Evolutionary conservation across 441 rosid genomes (phyloP).

Genomic region (Eutrema salsugineum): DNA sequence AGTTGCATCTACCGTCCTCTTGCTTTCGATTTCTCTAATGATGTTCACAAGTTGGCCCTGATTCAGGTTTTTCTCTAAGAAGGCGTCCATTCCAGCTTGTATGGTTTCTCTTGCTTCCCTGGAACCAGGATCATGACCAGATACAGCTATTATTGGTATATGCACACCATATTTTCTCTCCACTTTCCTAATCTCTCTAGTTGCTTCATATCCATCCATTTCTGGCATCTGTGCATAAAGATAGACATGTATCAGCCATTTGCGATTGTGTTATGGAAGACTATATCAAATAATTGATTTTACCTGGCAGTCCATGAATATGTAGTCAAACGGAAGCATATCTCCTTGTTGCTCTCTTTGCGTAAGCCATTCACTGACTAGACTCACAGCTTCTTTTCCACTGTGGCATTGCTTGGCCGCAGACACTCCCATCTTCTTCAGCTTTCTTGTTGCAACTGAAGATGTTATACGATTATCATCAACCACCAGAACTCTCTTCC

Average conservation of each 20-base stretch:
- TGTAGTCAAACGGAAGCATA: slow-evolving; percentile 53
- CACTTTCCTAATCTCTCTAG: slow-evolving; percentile 52
- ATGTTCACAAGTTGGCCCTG: slow-evolving; percentile 32
- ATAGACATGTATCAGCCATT: background rate
- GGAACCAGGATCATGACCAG: slow-evolving; percentile 47
- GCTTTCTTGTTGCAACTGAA: slow-evolving; percentile 26
- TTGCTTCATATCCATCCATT: slow-evolving; percentile 78
- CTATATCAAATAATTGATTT: background rate
- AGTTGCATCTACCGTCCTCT: background rate
- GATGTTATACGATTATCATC: slow-evolving; percentile 44
- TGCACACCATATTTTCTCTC: slow-evolving; percentile 50
- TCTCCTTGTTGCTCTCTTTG: slow-evolving; percentile 9
- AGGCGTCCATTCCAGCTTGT: slow-evolving; percentile 68
- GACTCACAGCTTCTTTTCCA: slow-evolving; percentile 58
- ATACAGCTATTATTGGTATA: slow-evolving; percentile 66
- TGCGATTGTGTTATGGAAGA: background rate
- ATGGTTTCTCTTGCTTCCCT: slow-evolving; percentile 27
- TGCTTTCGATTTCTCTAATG: slow-evolving; percentile 29
- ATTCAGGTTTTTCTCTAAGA: slow-evolving; percentile 40
- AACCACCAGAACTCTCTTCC: slow-evolving; percentile 59
- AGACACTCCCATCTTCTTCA: slow-evolving; percentile 50
- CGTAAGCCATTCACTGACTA: slow-evolving; percentile 39
- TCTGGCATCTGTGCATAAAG: slow-evolving; percentile 51
- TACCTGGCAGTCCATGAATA: slow-evolving; percentile 91
- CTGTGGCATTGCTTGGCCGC: slow-evolving; percentile 40